Evolutionary conservation across 306 rosid genomes (phyloP).

Genomic region (Quercus dentata): DNA sequence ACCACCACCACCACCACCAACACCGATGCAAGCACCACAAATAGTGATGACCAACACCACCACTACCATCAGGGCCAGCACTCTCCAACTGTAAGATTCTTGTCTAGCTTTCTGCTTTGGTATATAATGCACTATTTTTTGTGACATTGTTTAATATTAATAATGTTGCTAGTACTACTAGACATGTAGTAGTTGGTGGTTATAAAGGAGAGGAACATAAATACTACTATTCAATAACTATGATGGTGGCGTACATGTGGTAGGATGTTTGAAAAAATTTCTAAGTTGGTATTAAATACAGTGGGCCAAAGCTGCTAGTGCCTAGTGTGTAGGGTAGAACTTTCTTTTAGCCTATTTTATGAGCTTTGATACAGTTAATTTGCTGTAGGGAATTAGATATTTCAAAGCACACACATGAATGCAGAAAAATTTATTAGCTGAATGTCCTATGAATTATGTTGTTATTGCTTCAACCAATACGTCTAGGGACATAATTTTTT

Average conservation of each 20-base stretch:
- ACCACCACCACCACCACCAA: conserved; percentile 20
- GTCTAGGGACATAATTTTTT: too few species aligned
- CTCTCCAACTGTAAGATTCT: conserved; percentile 80
- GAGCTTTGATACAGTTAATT: background rate
- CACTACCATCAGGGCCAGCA: conserved; percentile 51
- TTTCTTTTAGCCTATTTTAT: background rate
- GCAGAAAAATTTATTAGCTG: too few species aligned
- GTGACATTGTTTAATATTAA: background rate
- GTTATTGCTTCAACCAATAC: too few species aligned
- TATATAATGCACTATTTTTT: conserved; percentile 1
- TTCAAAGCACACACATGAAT: background rate
- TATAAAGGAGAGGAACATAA: background rate
- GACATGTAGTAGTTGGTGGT: conserved; percentile 7
- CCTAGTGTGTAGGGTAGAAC: conserved; percentile 4
- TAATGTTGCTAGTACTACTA: background rate
- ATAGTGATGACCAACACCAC: conserved; percentile 45
- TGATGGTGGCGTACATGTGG: conserved; percentile 27
- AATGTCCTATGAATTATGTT: too few species aligned
- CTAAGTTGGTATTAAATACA: background rate
- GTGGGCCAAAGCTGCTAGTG: conserved; percentile 5
- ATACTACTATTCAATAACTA: background rate
- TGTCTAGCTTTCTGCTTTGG: background rate
- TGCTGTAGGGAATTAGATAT: background rate
- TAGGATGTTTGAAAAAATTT: conserved; percentile 6
- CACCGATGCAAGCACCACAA: conserved; percentile 21